Evolutionary conservation across 495 filamentous ascomycete genomes (phyloP).

Genomic region (Bacidia rubella): DNA sequence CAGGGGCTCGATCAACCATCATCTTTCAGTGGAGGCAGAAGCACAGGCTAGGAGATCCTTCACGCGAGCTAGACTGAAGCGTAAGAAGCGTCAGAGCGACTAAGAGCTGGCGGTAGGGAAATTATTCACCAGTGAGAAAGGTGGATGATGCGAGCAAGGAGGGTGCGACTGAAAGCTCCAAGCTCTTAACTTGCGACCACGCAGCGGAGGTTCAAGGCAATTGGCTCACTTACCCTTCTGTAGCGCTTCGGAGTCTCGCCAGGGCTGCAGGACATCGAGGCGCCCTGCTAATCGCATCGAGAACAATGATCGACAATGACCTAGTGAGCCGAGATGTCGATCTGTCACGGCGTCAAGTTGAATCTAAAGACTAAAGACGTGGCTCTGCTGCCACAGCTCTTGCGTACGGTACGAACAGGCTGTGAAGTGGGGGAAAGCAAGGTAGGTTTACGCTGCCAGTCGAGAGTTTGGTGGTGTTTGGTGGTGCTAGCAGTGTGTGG

Average conservation of each 20-base stretch:
- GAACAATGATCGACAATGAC: conserved; percentile 3
- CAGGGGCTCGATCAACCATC: neutral
- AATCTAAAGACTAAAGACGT: neutral
- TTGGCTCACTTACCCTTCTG: neutral
- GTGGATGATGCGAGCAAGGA: neutral
- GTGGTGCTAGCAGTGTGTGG: neutral
- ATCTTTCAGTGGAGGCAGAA: neutral
- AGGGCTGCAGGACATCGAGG: conserved; percentile 1
- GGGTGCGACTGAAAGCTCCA: neutral
- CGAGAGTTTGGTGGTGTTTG: neutral
- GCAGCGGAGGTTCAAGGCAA: neutral
- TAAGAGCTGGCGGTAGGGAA: neutral
- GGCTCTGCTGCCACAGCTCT: neutral
- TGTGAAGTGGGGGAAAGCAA: neutral
- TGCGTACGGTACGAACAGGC: too few species aligned
- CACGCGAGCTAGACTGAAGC: neutral
- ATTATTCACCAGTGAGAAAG: neutral
- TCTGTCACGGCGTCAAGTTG: conserved; percentile 3
- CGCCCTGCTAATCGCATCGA: conserved; percentile 4
- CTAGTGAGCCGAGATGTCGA: conserved; percentile 5
- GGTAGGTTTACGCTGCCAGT: neutral
- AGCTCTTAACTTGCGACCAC: neutral
- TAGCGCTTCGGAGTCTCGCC: neutral
- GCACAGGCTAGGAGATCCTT: neutral
- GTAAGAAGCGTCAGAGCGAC: neutral